phyloP scores from a whole-genome alignment of 495 filamentous ascomycete species.

The Glonium stellatum region DNA sequence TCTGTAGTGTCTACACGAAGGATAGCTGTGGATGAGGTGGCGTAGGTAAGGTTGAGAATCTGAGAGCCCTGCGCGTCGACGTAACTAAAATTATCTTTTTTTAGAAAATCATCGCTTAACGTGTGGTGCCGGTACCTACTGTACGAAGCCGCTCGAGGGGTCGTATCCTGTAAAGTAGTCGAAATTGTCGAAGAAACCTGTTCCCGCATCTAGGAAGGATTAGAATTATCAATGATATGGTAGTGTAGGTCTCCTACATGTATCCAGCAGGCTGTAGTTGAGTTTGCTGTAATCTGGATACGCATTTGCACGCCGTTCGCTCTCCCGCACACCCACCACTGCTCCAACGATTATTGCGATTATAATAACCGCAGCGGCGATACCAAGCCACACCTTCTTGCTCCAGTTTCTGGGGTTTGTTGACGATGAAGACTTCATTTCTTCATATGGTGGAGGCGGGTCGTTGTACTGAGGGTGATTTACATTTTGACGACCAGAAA shows the following conservation, averaged over 20 bases:
- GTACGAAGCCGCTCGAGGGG: conserved; percentile 34
- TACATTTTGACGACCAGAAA: not conserved
- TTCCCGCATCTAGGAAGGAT: conserved; percentile 36
- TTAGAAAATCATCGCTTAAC: not conserved
- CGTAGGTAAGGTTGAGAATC: conserved; percentile 46
- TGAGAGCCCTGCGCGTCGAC: conserved; percentile 27
- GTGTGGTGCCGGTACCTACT: conserved; percentile 14
- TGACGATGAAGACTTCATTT: conserved; percentile 25
- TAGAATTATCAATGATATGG: conserved; percentile 1
- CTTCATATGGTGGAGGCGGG: conserved; percentile 1
- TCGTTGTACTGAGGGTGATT: not conserved
- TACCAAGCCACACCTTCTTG: conserved; percentile 41
- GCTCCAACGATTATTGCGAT: conserved; percentile 49
- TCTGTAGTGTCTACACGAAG: conserved; percentile 47
- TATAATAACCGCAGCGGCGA: conserved; percentile 35
- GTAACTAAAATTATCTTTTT: conserved; percentile 21
- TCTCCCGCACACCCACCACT: conserved; percentile 26
- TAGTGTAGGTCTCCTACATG: conserved; percentile 31
- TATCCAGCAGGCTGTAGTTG: conserved; percentile 46
- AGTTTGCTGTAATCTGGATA: conserved; percentile 51
- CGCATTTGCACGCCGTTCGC: conserved; percentile 34
- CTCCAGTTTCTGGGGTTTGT: conserved; percentile 49
- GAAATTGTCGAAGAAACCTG: conserved; percentile 48
- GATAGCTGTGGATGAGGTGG: conserved; percentile 42
- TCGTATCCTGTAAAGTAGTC: conserved; percentile 41